Evolutionary conservation across 768 basidiomycete genomes (phyloP), one percentile per base, ranked within the genome.

Genomic region (Termitomyces sp.): DNA sequence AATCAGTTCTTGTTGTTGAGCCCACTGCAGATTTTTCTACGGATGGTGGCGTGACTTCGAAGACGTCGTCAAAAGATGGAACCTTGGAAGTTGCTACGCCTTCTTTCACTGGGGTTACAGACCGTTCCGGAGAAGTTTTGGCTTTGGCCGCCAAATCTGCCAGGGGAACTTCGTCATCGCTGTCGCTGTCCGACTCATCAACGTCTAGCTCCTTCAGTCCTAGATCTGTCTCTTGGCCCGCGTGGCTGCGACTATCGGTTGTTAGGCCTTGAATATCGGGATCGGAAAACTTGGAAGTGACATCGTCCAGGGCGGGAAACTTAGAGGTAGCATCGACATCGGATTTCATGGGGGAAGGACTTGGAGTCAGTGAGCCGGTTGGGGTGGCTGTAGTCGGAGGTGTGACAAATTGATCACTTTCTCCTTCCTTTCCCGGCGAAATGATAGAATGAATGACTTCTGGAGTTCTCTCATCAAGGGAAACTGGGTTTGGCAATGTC

Each of bases 381-480:
- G 55, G 54, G 8, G 64, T 63, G 1, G 74, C 73, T 40, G 80
- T 76, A 12, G 78, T 77, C 0, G 80, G 82, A 30, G 86, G 85
- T 0, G 86, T 88, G 49, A 77, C 71, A 62, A 89, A 89, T 15
- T 76, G 62, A 33, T 88, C 86, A 40, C 71, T 79, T 31, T 79
- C 79, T 8, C 69, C 72, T 54, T 70, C 66, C 14, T 75, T 59
- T 38, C 61, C 63, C 3, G 65, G 50, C 3, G 68, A 62, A 23
- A 58, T 48, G 30, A 59, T 45, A 31, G 57, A 30, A 11, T 52
- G 57, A 50, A 52, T 50, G 28, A 53, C 60, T 50, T 56, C 26
- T 38, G 26, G 19, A 17, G 52, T 51, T 28, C 43, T 44, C 11
- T 56, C 48, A 8, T 70, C 68, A 1, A 55, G 56, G 19, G 63